Base-by-base conservation (phyloP, 2,329 filamentous ascomycete species). In the Aspergillus brasiliensis region DNA sequence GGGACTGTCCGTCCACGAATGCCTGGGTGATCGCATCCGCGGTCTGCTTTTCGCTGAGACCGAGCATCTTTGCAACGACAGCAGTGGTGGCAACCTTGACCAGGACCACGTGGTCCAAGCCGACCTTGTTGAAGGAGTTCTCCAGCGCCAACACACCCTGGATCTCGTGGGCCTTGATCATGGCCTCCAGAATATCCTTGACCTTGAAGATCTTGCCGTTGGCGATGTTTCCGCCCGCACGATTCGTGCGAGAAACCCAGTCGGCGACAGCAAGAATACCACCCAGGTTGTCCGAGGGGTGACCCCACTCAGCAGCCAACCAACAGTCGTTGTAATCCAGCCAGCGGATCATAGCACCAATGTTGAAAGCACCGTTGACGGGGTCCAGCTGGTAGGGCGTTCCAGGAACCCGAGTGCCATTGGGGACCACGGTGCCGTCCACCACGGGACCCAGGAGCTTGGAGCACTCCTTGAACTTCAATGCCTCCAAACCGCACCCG, bases 261-360 rank as follows among this genome's bases (percentile, higher is more conserved):
- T 99, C 95, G 62, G 95, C 92, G 55, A 97, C 93, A 49, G 94
- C 92, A 64, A 99, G 87, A 75, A 99, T 99, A 72, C 94, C 95
- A 65, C 95, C 95, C 69, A 99, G 80, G 84, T 99, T 99, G 83
- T 99, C 95, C 4, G 93, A 97, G 63, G 95, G 95, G 80, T 99
- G 95, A 60, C 95, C 95, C 95, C 95, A 99, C 82, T 99, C 95
- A 58, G 95, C 95, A 47, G 94, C 95, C 65, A 98, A 85, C 95
- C 94, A 99, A 87, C 95, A 98, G 86, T 99, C 95, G 79, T 99
- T 99, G 86, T 98, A 99, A 83, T 99, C 95, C 72, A 99, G 87
- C 95, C 95, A 99, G 75, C 95, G 87, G 82, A 99, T 97, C 89
- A 97, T 96, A 72, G 95, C 91, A 71, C 95, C 95, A 71, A 99